Evolutionary conservation across 192 early-diverging fungal species (phyloP).

Genomic region (Neocallimastix lanati): DNA sequence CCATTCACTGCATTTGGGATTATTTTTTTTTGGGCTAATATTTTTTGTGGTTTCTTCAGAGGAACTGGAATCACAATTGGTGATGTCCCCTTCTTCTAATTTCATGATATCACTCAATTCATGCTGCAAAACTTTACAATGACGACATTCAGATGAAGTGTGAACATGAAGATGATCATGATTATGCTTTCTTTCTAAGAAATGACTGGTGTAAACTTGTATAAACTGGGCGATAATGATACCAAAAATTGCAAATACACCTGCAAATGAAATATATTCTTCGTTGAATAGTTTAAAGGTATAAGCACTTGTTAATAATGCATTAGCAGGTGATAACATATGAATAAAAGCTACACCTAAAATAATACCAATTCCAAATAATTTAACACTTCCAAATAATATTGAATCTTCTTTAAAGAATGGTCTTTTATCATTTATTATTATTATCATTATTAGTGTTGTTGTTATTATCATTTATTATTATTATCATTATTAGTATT

Average conservation of each 20-base stretch:
- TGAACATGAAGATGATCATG: neutral
- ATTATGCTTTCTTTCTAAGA: neutral
- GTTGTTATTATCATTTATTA: too few species aligned
- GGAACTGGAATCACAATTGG: neutral
- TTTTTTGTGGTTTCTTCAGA: neutral
- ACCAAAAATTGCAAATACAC: neutral
- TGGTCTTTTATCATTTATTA: too few species aligned
- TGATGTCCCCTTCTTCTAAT: neutral
- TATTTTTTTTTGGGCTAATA: too few species aligned
- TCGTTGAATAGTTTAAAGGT: neutral
- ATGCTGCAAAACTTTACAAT: neutral
- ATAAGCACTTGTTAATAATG: neutral
- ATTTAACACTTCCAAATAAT: neutral
- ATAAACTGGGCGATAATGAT: neutral
- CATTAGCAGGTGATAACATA: neutral
- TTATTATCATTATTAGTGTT: too few species aligned
- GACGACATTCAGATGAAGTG: neutral
- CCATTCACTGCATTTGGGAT: neutral
- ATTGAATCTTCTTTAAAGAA: neutral
- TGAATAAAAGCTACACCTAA: neutral
- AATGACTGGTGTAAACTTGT: neutral
- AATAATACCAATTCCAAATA: neutral
- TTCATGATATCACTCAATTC: neutral
- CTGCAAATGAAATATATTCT: neutral
- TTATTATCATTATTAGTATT: too few species aligned